Percentiles rank a stretch among this genome's conserved stretches.
Conservation (phyloP, 352 stramenopile species). For the Globisporangium iwayamae region DNA sequence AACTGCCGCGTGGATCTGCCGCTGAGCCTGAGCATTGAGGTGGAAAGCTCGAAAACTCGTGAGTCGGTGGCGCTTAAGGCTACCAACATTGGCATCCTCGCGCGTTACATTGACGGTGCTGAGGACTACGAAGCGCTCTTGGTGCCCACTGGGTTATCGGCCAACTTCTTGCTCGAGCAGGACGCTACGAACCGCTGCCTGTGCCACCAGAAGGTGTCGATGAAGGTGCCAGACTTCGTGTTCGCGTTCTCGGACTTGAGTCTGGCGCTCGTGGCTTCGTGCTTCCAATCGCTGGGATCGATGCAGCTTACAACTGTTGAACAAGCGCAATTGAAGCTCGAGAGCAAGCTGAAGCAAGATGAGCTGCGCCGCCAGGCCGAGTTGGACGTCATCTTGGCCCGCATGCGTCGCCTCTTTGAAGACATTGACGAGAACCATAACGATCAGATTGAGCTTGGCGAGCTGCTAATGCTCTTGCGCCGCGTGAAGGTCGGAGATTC, state of each 20-base stretch:
- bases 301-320: conserved; percentile 63
- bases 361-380: conserved; percentile 49
- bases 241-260: conserved; percentile 68
- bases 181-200: conserved; percentile 29
- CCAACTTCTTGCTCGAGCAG: conserved; percentile 51
- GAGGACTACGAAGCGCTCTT: conserved; percentile 43
- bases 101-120: conserved; percentile 43
- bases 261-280: conserved; percentile 59
- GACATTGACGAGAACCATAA: conserved; percentile 72
- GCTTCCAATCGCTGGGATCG: conserved; percentile 35
- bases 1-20: conserved; percentile 55
- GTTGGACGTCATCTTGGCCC: conserved; percentile 45
- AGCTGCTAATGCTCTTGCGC: conserved; percentile 56
- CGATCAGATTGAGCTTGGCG: conserved; percentile 55
- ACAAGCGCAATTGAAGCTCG: conserved; percentile 49
- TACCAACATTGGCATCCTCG: conserved; percentile 42
- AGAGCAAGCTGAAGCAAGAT: conserved; percentile 53
- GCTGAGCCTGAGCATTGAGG: conserved; percentile 34
- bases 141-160: conserved; percentile 38
- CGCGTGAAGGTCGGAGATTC: conserved; percentile 64
- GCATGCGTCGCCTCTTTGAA: conserved; percentile 61
- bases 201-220: conserved; percentile 46
- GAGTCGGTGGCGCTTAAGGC: conserved; percentile 51
- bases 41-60: conserved; percentile 43
- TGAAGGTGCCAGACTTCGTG: conserved; percentile 62